A percentile compares a stretch with the other conserved stretches of the same genome.
Evolutionary conservation across 495 filamentous ascomycete species (phyloP).

Genomic region (Collariella sp.): DNA sequence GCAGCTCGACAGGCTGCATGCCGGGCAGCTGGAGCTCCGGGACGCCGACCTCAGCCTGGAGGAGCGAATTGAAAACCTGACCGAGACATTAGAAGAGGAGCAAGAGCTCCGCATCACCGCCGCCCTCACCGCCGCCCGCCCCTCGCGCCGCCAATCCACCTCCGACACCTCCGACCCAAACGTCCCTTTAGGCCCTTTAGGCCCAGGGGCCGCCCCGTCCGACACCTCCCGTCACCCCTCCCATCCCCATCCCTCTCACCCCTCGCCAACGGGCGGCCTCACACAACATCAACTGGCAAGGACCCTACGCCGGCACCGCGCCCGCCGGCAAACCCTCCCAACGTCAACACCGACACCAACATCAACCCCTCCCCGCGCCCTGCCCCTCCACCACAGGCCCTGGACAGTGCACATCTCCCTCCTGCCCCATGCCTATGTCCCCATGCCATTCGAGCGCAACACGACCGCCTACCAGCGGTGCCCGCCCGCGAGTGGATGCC

Average conservation of each 20-base stretch:
- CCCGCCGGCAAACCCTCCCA: slow-evolving; percentile 12
- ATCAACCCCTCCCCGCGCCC: slow-evolving; percentile 3
- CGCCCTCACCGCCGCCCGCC: slow-evolving; percentile 6
- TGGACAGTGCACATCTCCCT: slow-evolving; percentile 52
- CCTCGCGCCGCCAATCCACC: slow-evolving; percentile 25
- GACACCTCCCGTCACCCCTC: slow-evolving; percentile 11
- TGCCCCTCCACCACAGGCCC: slow-evolving; percentile 24
- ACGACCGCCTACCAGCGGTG: slow-evolving; percentile 51
- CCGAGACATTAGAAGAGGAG: slow-evolving; percentile 31
- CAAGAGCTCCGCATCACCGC: slow-evolving; percentile 13
- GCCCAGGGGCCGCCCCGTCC: slow-evolving; percentile 19
- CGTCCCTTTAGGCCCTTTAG: slow-evolving; percentile 27
- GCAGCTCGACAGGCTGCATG: slow-evolving; percentile 34
- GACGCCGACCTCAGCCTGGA: slow-evolving; percentile 45
- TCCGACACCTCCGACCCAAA: slow-evolving; percentile 27
- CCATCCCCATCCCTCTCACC: slow-evolving; percentile 3
- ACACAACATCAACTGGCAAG: slow-evolving; percentile 1
- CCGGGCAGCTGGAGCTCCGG: slow-evolving; percentile 39
- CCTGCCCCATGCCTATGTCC: slow-evolving; percentile 41
- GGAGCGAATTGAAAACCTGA: slow-evolving; percentile 43
- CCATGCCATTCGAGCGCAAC: slow-evolving; percentile 52
- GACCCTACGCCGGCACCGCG: slow-evolving; percentile 12
- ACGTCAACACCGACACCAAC: slow-evolving; percentile 6
- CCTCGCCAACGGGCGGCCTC: slow-evolving; percentile 18
- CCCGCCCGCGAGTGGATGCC: slow-evolving; percentile 47